Percentiles rank a stretch among this genome's conserved stretches.
Evolutionary conservation across 2,329 filamentous ascomycete species (phyloP).

Genomic region (Neospermospora avenae): DNA sequence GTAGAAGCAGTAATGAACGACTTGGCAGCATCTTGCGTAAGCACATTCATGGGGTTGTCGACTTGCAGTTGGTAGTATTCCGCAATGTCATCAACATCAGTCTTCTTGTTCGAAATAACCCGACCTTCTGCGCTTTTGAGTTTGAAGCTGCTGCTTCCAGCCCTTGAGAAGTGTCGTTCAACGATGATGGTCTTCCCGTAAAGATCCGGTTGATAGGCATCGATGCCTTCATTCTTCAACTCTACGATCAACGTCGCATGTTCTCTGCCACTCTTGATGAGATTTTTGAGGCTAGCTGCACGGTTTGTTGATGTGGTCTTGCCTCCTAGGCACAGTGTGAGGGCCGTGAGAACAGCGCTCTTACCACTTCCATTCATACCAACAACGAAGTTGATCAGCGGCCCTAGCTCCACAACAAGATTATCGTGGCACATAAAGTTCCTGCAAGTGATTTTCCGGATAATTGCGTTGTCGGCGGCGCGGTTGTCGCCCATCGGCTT

Average conservation of each 20-base stretch:
- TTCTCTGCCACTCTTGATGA: conserved; percentile 87
- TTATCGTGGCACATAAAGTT: conserved; percentile 97
- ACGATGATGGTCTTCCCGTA: conserved; percentile 85
- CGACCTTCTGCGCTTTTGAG: conserved; percentile 71
- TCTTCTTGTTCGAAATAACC: conserved; percentile 76
- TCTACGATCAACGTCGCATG: conserved; percentile 73
- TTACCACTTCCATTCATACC: conserved; percentile 98
- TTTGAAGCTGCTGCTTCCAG: conserved; percentile 78
- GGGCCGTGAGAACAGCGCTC: conserved; percentile 88
- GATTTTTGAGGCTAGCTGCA: conserved; percentile 80
- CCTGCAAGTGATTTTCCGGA: conserved; percentile 79
- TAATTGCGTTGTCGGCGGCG: conserved; percentile 78
- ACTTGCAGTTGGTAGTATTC: conserved; percentile 93
- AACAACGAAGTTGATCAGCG: conserved; percentile 96
- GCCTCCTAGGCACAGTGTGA: conserved; percentile 91
- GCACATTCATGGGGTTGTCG: conserved; percentile 92
- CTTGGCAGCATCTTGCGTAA: conserved; percentile 92
- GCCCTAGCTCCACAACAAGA: conserved; percentile 80
- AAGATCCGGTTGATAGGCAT: conserved; percentile 76
- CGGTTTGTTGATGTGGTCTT: conserved; percentile 93
- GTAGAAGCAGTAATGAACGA: conserved; percentile 87
- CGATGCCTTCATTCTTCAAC: conserved; percentile 85
- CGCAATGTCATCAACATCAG: conserved; percentile 86
- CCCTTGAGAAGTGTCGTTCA: conserved; percentile 81
- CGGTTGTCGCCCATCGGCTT: conserved; percentile 61